Evolutionary conservation across 192 early-diverging fungal species (phyloP), one percentile per base, ranked within the genome.

Genomic region (Linnemannia elongata): DNA sequence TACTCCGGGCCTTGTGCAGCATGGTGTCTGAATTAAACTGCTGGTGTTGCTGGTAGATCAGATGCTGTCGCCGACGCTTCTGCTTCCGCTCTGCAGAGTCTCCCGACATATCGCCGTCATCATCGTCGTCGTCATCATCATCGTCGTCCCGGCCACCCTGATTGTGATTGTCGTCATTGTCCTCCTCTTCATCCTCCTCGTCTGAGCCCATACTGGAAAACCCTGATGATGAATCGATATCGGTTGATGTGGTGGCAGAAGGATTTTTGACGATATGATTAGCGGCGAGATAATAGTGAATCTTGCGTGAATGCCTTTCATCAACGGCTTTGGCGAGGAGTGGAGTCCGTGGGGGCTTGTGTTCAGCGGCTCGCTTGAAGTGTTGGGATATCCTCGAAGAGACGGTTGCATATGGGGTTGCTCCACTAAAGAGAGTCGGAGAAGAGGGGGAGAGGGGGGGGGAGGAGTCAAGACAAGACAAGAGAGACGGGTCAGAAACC

Each of bases 381-480:
- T 97, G 96, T 82, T 97, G 96, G 4, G 96, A 96, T 82, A 97
- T 97, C 49, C 96, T 92, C 49, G 96, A 97, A 17, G 96, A 96
- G 36, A 97, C 96, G 27, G 96, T 97, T 2, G 96, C 96, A 88
- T 95, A 96, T 35, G 96, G 96, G 27, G 96, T 97, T 47, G 93
- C 92, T 44, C 96, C 96, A 49, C 96, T 93, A 79, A 52, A 52
- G 49, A 24, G 15, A 68, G 52, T 52, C 35, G 66, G 68, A 33
- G 18, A 39, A 44, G 17, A n/a, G n/a, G n/a, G n/a, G 36, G 15
- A 27, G 73, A 7, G 38, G 38, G 38, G 38, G 36, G 15, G 39
- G 73, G 57, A 63, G 63, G 35, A 74, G 57, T 69, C 33, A 81
- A 41, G 54, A 41, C 33, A 71, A 76, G 24, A 75, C 49, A 52